A percentile compares a stretch with the other conserved stretches of the same genome.
These are phyloP conservation scores for Pyrenophora tritici-repentis DNA, from an alignment of 2,329 filamentous ascomycete genomes.

Conservation along the genomic window DNA sequence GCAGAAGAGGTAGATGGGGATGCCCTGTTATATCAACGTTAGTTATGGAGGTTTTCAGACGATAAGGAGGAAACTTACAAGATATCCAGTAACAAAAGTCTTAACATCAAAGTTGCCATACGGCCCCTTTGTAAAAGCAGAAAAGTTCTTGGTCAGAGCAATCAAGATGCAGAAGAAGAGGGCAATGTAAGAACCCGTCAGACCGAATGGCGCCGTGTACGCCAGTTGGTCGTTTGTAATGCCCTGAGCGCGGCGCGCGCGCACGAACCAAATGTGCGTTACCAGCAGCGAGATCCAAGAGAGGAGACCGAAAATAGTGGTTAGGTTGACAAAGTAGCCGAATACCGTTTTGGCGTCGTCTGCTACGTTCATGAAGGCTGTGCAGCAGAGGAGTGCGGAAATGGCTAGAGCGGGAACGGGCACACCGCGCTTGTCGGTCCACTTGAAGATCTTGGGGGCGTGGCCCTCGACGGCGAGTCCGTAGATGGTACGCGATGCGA, in stretches of 20 bases:
- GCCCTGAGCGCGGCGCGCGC: conserved; percentile 52
- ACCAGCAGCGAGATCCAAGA: conserved; percentile 58
- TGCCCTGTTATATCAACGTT: conserved; percentile 63
- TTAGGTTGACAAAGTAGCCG: conserved; percentile 55
- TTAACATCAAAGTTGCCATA: conserved; percentile 70
- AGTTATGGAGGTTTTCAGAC: neutral
- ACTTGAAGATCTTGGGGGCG: conserved; percentile 72
- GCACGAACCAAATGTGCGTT: conserved; percentile 56
- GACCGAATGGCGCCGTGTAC: conserved; percentile 73
- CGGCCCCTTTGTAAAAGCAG: conserved; percentile 64
- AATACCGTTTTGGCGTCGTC: conserved; percentile 51
- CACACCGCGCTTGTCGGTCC: conserved; percentile 72
- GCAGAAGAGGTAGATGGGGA: conserved; percentile 71
- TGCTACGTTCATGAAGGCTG: conserved; percentile 64
- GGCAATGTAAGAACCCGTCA: conserved; percentile 69
- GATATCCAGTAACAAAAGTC: conserved; percentile 76
- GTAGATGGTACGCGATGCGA: conserved; percentile 72
- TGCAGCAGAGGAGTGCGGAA: conserved; percentile 65
- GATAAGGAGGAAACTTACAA: conserved; percentile 19
- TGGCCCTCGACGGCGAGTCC: conserved; percentile 73
- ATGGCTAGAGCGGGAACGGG: conserved; percentile 68
- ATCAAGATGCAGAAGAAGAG: conserved; percentile 74
- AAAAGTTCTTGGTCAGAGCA: conserved; percentile 81
- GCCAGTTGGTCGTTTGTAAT: conserved; percentile 51
- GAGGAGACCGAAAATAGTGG: conserved; percentile 49